phyloP scores from a whole-genome alignment of 2,329 filamentous ascomycete species.

The Davidsoniella eucalypti region DNA sequence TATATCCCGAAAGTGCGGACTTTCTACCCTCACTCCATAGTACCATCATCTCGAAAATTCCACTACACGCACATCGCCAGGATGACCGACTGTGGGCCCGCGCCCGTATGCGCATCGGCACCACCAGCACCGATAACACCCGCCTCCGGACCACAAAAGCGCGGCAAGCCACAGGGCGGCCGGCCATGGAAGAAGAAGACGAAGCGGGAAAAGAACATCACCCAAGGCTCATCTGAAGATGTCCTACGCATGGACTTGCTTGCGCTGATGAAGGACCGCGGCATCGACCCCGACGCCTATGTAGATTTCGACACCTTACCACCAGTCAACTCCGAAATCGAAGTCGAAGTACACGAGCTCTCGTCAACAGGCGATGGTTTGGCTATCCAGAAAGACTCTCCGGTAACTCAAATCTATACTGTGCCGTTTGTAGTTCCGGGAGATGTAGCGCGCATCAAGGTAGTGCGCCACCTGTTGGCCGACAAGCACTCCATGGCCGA shows the following conservation, averaged over 20 bases:
- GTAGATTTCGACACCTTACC: slow-evolving; percentile 31
- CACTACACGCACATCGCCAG: too few relatives aligned
- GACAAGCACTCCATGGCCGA: slow-evolving; percentile 63
- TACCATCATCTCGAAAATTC: neutral
- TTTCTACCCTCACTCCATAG: neutral
- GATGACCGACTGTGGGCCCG: too few relatives aligned
- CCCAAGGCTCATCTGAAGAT: slow-evolving; percentile 48
- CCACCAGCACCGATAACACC: neutral
- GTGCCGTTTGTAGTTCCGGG: slow-evolving; percentile 82
- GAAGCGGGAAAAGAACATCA: slow-evolving; percentile 42
- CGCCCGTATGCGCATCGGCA: too few relatives aligned
- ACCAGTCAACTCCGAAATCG: slow-evolving; percentile 54
- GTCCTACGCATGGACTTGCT: slow-evolving; percentile 49
- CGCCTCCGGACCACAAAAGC: slow-evolving; percentile 7
- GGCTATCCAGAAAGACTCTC: slow-evolving; percentile 38
- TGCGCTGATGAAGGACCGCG: slow-evolving; percentile 30
- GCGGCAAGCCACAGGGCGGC: slow-evolving; percentile 10
- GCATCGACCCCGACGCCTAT: slow-evolving; percentile 16
- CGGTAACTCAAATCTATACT: slow-evolving; percentile 54
- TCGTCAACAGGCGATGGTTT: slow-evolving; percentile 89
- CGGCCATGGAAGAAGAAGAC: slow-evolving; percentile 23
- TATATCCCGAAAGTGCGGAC: neutral
- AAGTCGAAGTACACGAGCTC: slow-evolving; percentile 64
- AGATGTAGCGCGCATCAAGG: slow-evolving; percentile 62
- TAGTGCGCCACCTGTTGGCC: slow-evolving; percentile 51